Conservation (phyloP, 31 red algal species). For the Asparagopsis taxiformis region DNA sequence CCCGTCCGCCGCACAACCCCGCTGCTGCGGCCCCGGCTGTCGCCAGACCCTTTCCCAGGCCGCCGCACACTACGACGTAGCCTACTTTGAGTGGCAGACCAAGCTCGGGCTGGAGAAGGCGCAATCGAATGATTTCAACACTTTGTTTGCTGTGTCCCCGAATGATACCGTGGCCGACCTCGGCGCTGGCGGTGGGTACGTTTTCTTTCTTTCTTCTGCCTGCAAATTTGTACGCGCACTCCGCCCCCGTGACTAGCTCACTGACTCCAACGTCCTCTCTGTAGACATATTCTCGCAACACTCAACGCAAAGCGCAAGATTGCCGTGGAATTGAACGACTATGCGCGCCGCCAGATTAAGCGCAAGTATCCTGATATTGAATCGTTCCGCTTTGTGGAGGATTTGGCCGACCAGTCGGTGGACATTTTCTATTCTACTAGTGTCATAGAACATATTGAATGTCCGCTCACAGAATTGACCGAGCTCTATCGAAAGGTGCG, state of each 20-base stretch:
- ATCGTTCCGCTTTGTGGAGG: constrained; percentile 15
- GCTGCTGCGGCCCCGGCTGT: constrained; percentile 39
- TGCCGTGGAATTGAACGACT: constrained; percentile 28
- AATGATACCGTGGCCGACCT: constrained; percentile 33
- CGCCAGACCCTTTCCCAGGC: not conserved
- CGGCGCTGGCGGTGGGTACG: constrained; percentile 38
- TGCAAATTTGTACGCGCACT: too few species aligned
- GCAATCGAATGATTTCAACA: not conserved
- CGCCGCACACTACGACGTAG: constrained; percentile 22
- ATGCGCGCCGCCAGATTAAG: constrained; percentile 13
- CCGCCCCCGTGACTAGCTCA: too few species aligned
- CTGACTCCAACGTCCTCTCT: too few species aligned
- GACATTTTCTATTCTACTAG: constrained; percentile 43
- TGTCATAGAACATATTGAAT: constrained; percentile 50
- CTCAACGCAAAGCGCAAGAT: constrained; percentile 22
- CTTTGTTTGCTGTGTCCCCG: constrained; percentile 4
- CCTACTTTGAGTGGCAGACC: constrained; percentile 38
- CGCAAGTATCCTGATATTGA: constrained; percentile 33
- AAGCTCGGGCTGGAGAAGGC: constrained; percentile 20
- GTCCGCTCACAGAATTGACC: constrained; percentile 40
- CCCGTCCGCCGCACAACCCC: not conserved
- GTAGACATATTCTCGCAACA: constrained; percentile 37
- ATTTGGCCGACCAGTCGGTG: constrained; percentile 17
- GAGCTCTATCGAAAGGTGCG: constrained; percentile 29
- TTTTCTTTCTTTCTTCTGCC: too few species aligned